Evolutionary conservation across 75 land plant species (phyloP).

Genomic region (Pinus albicaulis): DNA sequence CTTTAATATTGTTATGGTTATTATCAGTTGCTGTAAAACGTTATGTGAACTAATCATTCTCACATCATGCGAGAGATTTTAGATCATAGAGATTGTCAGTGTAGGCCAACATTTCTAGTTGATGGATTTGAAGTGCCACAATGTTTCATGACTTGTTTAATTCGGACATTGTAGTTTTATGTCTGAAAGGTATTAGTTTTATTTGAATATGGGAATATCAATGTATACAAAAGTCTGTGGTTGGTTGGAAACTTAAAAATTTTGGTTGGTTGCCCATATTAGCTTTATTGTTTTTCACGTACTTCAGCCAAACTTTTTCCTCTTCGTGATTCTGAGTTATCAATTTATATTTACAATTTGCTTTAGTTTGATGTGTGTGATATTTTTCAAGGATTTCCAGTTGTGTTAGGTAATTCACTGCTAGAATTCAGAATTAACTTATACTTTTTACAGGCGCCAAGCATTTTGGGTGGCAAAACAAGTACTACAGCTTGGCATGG

Average conservation of each 20-base stretch:
- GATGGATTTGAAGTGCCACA: neutral
- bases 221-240: neutral
- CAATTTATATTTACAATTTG: neutral
- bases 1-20: neutral
- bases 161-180: neutral
- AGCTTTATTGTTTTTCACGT: neutral
- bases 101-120: neutral
- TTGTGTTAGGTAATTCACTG: neutral
- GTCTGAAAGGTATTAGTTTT: neutral
- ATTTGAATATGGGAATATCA: neutral
- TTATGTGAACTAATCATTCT: neutral
- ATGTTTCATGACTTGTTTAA: neutral
- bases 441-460: conserved; percentile 64
- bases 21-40: neutral
- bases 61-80: neutral
- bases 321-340: neutral
- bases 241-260: neutral
- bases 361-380: neutral
- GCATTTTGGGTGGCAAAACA: conserved; percentile 99
- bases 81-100: too few relatives aligned
- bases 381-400: neutral
- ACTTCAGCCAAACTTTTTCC: neutral
- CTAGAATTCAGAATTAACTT: neutral
- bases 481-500: conserved; percentile 95
- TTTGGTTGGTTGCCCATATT: neutral